Conservation (phyloP, 192 early-diverging fungal species). For the Irineochytrium annulatum region DNA sequence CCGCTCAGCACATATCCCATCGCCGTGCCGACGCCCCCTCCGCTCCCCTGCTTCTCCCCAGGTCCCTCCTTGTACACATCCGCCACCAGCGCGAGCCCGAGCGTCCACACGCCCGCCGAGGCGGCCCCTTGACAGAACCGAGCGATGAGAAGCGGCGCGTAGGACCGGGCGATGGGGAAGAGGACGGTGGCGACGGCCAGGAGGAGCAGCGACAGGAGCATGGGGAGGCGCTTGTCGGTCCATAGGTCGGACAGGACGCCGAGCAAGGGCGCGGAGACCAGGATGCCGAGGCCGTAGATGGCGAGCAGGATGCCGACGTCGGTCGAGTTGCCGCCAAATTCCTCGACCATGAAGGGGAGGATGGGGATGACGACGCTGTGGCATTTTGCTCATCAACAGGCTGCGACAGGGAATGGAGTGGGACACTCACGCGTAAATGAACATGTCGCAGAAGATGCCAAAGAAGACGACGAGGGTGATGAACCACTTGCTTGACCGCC, state of each 20-base stretch:
- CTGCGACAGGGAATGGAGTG: not conserved
- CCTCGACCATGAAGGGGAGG: constrained; percentile 20
- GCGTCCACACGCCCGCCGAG: constrained; percentile 22
- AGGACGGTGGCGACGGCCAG: constrained; percentile 18
- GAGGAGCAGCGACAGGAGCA: constrained; percentile 12
- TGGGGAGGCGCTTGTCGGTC: constrained; percentile 13
- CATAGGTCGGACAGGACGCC: constrained; percentile 18
- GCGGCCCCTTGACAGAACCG: constrained; percentile 29
- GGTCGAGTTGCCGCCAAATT: constrained; percentile 8
- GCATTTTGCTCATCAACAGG: not conserved
- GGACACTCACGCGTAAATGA: constrained; percentile 18
- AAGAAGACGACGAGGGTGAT: constrained; percentile 17
- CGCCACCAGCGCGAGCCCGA: constrained; percentile 32
- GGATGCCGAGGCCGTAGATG: constrained; percentile 28
- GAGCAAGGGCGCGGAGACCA: constrained; percentile 20
- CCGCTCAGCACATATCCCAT: constrained; percentile 26
- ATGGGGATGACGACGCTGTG: not conserved
- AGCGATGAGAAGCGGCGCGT: constrained; percentile 18
- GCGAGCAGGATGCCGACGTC: constrained; percentile 27
- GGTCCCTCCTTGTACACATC: constrained; percentile 17
- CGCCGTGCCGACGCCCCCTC: constrained; percentile 20
- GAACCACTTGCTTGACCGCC: constrained; percentile 16
- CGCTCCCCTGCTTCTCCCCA: too few species aligned
- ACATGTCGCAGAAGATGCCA: constrained; percentile 26
- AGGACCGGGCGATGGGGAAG: constrained; percentile 18